Percentiles rank a stretch among this genome's conserved stretches.
phyloP scores from a whole-genome alignment of 2,329 filamentous ascomycete species.

The Aspergillaceae sp. region DNA sequence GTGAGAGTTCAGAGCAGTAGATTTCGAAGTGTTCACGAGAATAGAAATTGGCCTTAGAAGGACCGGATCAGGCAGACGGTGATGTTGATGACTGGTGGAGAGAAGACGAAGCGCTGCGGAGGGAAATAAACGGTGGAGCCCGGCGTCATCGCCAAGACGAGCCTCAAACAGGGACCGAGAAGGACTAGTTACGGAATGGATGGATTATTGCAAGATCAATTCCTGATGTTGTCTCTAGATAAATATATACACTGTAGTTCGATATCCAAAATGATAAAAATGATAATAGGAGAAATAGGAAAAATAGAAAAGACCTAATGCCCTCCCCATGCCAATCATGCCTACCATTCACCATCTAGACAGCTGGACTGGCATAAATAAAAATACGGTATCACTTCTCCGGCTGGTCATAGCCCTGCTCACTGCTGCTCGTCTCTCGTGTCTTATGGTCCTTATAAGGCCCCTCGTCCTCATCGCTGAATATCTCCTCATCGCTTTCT shows the following conservation, averaged over 20 bases:
- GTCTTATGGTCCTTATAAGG: conserved; percentile 24
- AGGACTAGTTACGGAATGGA: not conserved
- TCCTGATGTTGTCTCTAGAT: too few relatives aligned
- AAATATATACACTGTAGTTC: too few relatives aligned
- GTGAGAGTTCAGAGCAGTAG: too few relatives aligned
- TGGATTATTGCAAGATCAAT: too few relatives aligned
- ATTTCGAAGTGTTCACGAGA: not conserved
- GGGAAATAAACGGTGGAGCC: not conserved
- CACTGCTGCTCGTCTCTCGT: not conserved
- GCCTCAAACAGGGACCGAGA: not conserved
- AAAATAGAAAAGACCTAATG: not conserved
- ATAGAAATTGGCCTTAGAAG: too few relatives aligned
- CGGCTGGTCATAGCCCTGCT: not conserved
- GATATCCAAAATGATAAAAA: too few relatives aligned
- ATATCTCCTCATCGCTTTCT: conserved; percentile 68
- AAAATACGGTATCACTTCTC: conserved; percentile 1
- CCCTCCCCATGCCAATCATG: not conserved
- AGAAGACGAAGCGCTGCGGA: not conserved
- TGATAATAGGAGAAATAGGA: too few relatives aligned
- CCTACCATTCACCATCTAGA: too few relatives aligned
- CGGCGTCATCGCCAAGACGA: not conserved
- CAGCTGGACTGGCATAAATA: not conserved
- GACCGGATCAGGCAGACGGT: not conserved
- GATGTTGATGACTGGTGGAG: not conserved
- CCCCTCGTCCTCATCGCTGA: conserved; percentile 39